Evolutionary conservation across 2,329 filamentous ascomycete genomes (phyloP), one percentile per base, ranked within the genome.

Genomic region (Alternaria sp.): DNA sequence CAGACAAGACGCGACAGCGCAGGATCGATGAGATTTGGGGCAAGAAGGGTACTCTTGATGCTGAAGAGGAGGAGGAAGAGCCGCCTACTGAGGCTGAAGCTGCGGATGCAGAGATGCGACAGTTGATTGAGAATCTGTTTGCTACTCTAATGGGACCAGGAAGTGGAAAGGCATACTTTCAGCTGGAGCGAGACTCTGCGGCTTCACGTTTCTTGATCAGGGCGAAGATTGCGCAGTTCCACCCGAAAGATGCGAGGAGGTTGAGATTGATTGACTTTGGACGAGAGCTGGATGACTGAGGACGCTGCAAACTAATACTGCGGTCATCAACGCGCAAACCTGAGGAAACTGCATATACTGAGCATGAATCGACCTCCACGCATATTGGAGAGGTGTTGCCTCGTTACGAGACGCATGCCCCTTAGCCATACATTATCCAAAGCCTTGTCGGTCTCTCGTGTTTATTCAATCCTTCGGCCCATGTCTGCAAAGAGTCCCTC

Each of bases 171-270:
- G 81, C 81, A 4, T 87, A 87, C 67, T 80, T 85, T 49, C 77
- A 82, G 25, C 70, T 87, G 17, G 72, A 81, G 26, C 78, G 80
- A 32, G 86, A 87, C 59, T 85, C 84, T 40, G 86, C 85, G 13
- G 83, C 83, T 15, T 83, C 84, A 7, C 79, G 86, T 46, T 87
- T 87, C 65, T 72, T 87, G 32, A 83, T 87, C 15, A 80, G 84
- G 68, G 84, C 84, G 11, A 87, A 86, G 71, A 82, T 87, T 59
- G 86, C 86, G 13, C 85, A 87, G 63, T 86, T 86, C 54, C 84
- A 87, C 71, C 84, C 85, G 1, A 83, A 82, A 61, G 85, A 87
- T 76, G 86, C 86, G 15, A 78, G 79, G 62, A 82, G 82, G 64
- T 68, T 87, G 63, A 81, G 85, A 30, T 71, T 87, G 66, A 83